phyloP scores from a whole-genome alignment of 1,284 basidiomycete genomes.

The Meira miltonrushii region DNA sequence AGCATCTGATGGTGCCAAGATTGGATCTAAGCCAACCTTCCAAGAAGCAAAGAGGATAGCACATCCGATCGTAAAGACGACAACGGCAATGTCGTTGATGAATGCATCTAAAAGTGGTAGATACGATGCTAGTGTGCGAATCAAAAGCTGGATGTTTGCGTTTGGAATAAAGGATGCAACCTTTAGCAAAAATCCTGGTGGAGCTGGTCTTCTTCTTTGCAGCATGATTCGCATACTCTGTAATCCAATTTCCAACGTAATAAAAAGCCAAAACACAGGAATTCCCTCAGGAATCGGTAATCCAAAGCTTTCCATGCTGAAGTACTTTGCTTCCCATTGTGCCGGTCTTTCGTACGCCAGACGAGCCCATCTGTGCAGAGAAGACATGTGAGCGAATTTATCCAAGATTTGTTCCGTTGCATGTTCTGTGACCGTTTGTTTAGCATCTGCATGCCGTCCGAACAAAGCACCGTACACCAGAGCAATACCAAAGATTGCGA shows the following conservation, averaged over 20 bases:
- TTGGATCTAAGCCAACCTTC: slow-evolving; percentile 7
- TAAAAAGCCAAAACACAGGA: slow-evolving; percentile 49
- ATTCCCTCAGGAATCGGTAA: slow-evolving; percentile 9
- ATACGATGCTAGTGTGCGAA: slow-evolving; percentile 6
- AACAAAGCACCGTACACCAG: slow-evolving; percentile 12
- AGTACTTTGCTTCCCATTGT: slow-evolving; percentile 5
- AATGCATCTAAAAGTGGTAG: slow-evolving; percentile 7
- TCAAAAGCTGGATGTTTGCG: slow-evolving; percentile 4
- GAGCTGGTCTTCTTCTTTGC: slow-evolving; percentile 16
- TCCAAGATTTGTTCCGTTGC: neutral
- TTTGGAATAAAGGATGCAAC: slow-evolving; percentile 5
- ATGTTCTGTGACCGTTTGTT: slow-evolving; percentile 2
- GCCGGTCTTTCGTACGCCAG: slow-evolving; percentile 29
- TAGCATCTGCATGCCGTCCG: neutral
- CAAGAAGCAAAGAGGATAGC: slow-evolving; percentile 21
- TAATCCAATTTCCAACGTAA: slow-evolving; percentile 38
- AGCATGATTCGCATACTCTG: slow-evolving; percentile 36
- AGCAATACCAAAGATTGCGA: slow-evolving; percentile 11
- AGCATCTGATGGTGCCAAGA: neutral
- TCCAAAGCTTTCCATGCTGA: slow-evolving; percentile 8
- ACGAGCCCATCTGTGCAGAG: slow-evolving; percentile 33
- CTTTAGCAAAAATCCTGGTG: slow-evolving; percentile 11
- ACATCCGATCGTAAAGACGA: slow-evolving; percentile 35
- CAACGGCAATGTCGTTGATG: slow-evolving; percentile 24
- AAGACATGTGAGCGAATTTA: slow-evolving; percentile 9